Base-by-base conservation (phyloP, 2,329 filamentous ascomycete species). In the Trichoderma sp. region DNA sequence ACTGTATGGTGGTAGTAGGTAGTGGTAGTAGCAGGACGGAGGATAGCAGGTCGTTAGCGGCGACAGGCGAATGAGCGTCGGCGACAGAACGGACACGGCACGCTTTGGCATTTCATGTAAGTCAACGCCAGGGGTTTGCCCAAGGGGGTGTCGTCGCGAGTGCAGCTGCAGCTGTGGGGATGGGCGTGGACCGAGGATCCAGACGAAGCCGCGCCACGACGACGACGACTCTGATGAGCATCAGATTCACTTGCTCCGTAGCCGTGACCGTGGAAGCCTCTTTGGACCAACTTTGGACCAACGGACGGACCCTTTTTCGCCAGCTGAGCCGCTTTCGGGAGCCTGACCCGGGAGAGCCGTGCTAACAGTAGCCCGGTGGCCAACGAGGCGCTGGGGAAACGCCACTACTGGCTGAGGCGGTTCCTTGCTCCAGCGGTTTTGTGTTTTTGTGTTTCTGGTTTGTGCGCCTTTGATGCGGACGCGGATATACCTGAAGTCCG, bases 321-420 rank as follows among this genome's bases (percentile, higher is more conserved):
- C 68, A 70, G 59, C 68, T 70, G 68, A 70, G 59, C 47, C 68
- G 68, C 68, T 65, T 62, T 70, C 68, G 68, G 68, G 68, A 70
- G 68, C 43, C 59, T 70, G 65, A 20, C 53, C 68, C 68, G 68
- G 68, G 17, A 66, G 59, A 70, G 59, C 68, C 43, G 58, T 65
- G 39, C 57, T 23, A 32, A 28, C 8, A 12, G 28, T 28, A 70
- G 57, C 55, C 47, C 30, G 58, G 23, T 28, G 58, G 59, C 55
- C 55, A 30, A 57, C 13, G 23, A 30, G 30, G 57, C 57, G 57
- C 57, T 32, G 32, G 57, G 32, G 17, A 32, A 59, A n/a, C 26
- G 57, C 58, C 53, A 39, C 66, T 28, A 68, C 53, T 59, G 66
- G 55, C 66, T 68, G 55, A 28, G 34, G 36, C 23, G 47, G 36